Conservation (phyloP, 2,329 filamentous ascomycete species). For the Cylindrodendrum hubeiense region DNA sequence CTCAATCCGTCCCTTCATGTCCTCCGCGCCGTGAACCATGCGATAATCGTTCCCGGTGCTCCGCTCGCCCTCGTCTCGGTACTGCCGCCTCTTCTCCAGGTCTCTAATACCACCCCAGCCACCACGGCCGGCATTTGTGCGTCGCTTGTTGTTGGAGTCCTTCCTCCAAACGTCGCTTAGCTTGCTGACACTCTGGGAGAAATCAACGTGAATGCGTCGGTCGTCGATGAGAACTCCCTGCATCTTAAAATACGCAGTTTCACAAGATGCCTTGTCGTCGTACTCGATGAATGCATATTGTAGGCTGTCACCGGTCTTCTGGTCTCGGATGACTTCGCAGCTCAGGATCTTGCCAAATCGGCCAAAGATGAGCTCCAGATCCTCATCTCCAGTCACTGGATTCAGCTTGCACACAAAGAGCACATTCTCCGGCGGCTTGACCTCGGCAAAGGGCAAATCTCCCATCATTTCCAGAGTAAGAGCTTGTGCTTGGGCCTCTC, state of each 20-base stretch:
- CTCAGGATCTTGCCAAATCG: conserved; percentile 96
- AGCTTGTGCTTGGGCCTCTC: conserved; percentile 93
- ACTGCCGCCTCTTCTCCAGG: conserved; percentile 91
- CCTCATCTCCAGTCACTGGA: conserved; percentile 93
- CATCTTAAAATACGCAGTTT: conserved; percentile 99
- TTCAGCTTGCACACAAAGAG: conserved; percentile 99
- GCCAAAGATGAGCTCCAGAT: conserved; percentile 95
- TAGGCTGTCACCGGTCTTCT: conserved; percentile 91
- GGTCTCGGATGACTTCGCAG: conserved; percentile 95
- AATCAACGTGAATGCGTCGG: conserved; percentile 97
- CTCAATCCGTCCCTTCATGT: conserved; percentile 67
- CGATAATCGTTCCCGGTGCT: conserved; percentile 68
- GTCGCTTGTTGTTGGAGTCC: conserved; percentile 84
- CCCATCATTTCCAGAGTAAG: conserved; percentile 98
- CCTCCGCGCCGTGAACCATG: conserved; percentile 85
- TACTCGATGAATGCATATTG: conserved; percentile 99
- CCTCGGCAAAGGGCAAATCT: conserved; percentile 95
- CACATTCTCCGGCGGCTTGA: conserved; percentile 96
- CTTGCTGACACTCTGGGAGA: conserved; percentile 93
- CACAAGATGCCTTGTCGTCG: conserved; percentile 90
- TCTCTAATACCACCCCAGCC: conserved; percentile 93
- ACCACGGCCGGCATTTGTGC: conserved; percentile 67
- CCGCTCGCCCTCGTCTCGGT: conserved; percentile 74
- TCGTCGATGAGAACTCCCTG: conserved; percentile 97
- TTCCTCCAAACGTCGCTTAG: conserved; percentile 91